Evolutionary conservation across 2,329 filamentous ascomycete species (phyloP).

Genomic region (Arthrobotrys pseudoclavata): DNA sequence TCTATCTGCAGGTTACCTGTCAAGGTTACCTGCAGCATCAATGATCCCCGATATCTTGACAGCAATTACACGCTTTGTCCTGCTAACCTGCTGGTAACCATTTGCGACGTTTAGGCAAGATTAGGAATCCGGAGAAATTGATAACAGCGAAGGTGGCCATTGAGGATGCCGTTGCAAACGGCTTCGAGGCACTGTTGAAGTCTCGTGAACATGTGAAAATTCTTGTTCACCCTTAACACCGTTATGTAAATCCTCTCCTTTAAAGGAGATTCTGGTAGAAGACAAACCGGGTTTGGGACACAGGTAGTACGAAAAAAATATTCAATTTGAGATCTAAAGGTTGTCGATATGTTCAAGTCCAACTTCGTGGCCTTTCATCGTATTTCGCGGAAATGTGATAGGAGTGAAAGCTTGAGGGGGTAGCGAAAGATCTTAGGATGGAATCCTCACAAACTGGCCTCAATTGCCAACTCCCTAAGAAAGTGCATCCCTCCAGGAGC

Average conservation of each 20-base stretch:
- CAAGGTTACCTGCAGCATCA: constrained; percentile 32
- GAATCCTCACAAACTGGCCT: neutral
- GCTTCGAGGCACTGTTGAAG: constrained; percentile 47
- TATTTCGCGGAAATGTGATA: neutral
- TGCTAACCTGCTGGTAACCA: constrained; percentile 25
- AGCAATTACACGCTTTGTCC: neutral
- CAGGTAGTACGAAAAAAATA: neutral
- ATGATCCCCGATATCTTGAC: constrained; percentile 10
- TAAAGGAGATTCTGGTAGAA: neutral
- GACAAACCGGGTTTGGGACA: neutral
- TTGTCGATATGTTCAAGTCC: constrained; percentile 3
- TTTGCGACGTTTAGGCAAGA: constrained; percentile 37
- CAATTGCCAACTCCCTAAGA: neutral
- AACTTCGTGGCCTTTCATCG: neutral
- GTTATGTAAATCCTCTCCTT: neutral
- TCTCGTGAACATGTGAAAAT: constrained; percentile 60
- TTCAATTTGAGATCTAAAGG: constrained; percentile 24
- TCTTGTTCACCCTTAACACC: constrained; percentile 45
- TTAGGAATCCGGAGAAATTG: constrained; percentile 55
- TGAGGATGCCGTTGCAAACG: constrained; percentile 41
- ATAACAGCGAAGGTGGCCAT: constrained; percentile 47
- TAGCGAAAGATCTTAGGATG: neutral
- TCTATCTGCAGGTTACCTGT: constrained; percentile 38
- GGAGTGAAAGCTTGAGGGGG: neutral
- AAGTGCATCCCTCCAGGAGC: neutral